Conservation (phyloP, 2,329 filamentous ascomycete species). For the Pseudodiploospora longispora region DNA sequence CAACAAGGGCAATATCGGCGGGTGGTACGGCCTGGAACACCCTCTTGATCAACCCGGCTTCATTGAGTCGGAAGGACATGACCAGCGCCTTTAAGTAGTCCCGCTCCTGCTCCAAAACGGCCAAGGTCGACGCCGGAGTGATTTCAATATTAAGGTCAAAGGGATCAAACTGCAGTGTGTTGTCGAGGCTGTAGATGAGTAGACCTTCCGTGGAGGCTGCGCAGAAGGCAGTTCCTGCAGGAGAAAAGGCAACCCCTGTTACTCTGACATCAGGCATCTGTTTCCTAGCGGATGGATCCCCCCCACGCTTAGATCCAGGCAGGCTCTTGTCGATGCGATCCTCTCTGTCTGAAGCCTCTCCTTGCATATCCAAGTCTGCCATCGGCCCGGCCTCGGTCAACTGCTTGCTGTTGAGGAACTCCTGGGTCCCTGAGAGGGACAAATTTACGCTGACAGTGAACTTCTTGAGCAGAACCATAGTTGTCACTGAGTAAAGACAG, state of each 20-base stretch:
- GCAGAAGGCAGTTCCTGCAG: constrained; percentile 83
- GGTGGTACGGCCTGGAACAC: constrained; percentile 81
- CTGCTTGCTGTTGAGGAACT: constrained; percentile 88
- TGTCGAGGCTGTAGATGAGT: constrained; percentile 86
- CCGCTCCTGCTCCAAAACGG: constrained; percentile 55
- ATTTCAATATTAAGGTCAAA: constrained; percentile 94
- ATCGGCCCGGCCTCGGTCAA: constrained; percentile 84
- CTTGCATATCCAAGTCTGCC: constrained; percentile 78
- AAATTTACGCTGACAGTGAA: constrained; percentile 93
- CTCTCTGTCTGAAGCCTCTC: constrained; percentile 82
- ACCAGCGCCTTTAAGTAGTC: constrained; percentile 88
- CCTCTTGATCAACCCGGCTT: constrained; percentile 68
- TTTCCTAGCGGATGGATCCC: constrained; percentile 71
- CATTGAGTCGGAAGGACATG: constrained; percentile 96
- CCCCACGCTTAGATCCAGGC: constrained; percentile 77
- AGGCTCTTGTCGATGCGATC: constrained; percentile 71
- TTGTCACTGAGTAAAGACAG: constrained; percentile 90
- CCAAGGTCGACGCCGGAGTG: constrained; percentile 76
- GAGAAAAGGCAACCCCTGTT: constrained; percentile 76
- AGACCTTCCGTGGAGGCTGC: constrained; percentile 92
- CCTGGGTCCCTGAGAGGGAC: constrained; percentile 92
- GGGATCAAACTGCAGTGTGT: constrained; percentile 78
- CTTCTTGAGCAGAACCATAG: constrained; percentile 86
- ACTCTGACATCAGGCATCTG: constrained; percentile 78
- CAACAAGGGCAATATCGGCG: constrained; percentile 66